phyloP scores from a whole-genome alignment of 805 yeast species.

The Debaryomyces castellii region DNA sequence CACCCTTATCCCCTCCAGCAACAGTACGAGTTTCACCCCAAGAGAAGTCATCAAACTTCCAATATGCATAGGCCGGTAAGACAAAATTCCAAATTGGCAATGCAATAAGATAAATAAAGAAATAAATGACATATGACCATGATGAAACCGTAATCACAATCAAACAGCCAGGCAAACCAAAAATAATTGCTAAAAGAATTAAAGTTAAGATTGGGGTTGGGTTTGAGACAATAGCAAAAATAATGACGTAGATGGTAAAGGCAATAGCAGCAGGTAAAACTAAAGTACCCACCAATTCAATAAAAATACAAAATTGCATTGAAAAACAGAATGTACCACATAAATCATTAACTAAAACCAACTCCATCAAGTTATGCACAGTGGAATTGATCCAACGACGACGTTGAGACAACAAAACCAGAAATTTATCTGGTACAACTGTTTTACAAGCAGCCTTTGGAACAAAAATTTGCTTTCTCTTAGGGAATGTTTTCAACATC shows the following conservation, averaged over 20 bases:
- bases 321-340: slow-evolving; percentile 95
- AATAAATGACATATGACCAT: slow-evolving; percentile 71
- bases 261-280: slow-evolving; percentile 86
- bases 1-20: slow-evolving; percentile 62
- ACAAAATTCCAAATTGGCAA: slow-evolving; percentile 94
- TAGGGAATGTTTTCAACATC: slow-evolving; percentile 87
- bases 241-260: slow-evolving; percentile 77
- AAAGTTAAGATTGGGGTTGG: slow-evolving; percentile 82
- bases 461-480: slow-evolving; percentile 80
- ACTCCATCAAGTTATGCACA: slow-evolving; percentile 86
- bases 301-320: slow-evolving; percentile 86
- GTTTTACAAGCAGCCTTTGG: slow-evolving; percentile 93
- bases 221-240: slow-evolving; percentile 63
- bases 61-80: slow-evolving; percentile 80
- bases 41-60: slow-evolving; percentile 95
- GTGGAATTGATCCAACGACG: slow-evolving; percentile 98
- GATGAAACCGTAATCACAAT: slow-evolving; percentile 81
- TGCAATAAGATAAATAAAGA: slow-evolving; percentile 72
- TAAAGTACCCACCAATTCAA: slow-evolving; percentile 84
- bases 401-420: slow-evolving; percentile 82
- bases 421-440: slow-evolving; percentile 79
- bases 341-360: slow-evolving; percentile 77
- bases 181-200: slow-evolving; percentile 69
- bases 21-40: slow-evolving; percentile 96
- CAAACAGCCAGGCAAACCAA: slow-evolving; percentile 83